These are phyloP conservation scores for Leptographium galeiforme DNA, from an alignment of 2,329 filamentous ascomycete species.

Conservation along the genomic window DNA sequence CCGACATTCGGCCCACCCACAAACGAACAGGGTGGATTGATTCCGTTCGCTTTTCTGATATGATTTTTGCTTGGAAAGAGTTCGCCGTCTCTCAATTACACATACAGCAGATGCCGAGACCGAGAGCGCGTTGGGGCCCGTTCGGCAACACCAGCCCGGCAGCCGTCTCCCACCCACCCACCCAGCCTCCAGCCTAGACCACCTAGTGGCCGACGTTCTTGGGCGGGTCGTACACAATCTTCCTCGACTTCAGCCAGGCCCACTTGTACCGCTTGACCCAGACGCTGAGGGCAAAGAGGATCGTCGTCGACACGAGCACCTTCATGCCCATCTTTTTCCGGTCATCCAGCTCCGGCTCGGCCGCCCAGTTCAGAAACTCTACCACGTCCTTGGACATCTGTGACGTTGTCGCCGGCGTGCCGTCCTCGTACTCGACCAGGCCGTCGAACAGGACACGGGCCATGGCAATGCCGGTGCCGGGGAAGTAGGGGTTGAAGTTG, in stretches of 20 bases:
- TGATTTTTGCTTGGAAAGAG: not conserved
- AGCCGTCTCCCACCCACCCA: not conserved
- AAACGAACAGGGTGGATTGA: not conserved
- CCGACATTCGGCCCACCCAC: not conserved
- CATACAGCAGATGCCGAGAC: slow-evolving; percentile 6
- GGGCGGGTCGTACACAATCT: slow-evolving; percentile 79
- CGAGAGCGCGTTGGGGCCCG: not conserved
- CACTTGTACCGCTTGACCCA: slow-evolving; percentile 99
- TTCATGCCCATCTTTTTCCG: slow-evolving; percentile 99
- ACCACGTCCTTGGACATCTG: slow-evolving; percentile 99
- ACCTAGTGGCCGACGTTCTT: slow-evolving; percentile 26
- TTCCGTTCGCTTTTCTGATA: not conserved
- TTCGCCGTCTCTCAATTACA: slow-evolving; percentile 3
- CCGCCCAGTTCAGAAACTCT: slow-evolving; percentile 98
- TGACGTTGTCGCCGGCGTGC: slow-evolving; percentile 82
- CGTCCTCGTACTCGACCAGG: slow-evolving; percentile 95
- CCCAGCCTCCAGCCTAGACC: not conserved
- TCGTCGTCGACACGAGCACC: slow-evolving; percentile 67
- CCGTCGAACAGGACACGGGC: slow-evolving; percentile 96
- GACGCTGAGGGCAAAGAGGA: slow-evolving; percentile 74
- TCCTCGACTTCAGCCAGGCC: slow-evolving; percentile 88
- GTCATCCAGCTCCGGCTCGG: slow-evolving; percentile 98
- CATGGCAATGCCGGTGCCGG: slow-evolving; percentile 97
- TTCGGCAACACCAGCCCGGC: not conserved
- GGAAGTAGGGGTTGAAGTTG: slow-evolving; percentile 99